A percentile compares a stretch with the other conserved stretches of the same genome.
These are phyloP conservation scores for Galerina sulciceps DNA, from an alignment of 768 basidiomycete species.

Conservation along the genomic window DNA sequence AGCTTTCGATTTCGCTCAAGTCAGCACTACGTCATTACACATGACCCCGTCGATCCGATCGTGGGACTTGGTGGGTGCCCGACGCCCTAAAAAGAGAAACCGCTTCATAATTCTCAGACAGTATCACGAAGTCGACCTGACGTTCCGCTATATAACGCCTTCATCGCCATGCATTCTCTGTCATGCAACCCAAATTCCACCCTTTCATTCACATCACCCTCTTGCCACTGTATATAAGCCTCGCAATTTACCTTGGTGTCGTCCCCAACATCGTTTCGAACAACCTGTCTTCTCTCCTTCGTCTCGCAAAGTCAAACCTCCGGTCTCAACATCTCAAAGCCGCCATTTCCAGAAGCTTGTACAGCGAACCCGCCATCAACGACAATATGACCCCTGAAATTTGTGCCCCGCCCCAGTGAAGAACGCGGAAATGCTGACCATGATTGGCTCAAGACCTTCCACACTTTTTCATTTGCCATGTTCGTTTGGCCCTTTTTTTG, in stretches of 20 bases:
- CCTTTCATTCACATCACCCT: constrained; percentile 41
- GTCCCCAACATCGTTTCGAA: constrained; percentile 27
- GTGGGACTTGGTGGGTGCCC: constrained; percentile 14
- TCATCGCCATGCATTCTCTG: constrained; percentile 19
- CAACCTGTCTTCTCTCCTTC: constrained; percentile 43
- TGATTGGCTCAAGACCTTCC: constrained; percentile 87
- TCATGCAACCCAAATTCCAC: constrained; percentile 39
- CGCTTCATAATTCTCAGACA: constrained; percentile 15
- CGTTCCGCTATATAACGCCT: constrained; percentile 10
- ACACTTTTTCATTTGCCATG: constrained; percentile 80
- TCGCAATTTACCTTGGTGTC: constrained; percentile 38
- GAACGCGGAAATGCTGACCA: constrained; percentile 78
- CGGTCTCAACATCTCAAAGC: constrained; percentile 27
- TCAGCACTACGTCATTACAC: no score
- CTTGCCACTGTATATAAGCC: constrained; percentile 44
- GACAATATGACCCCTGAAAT: no score
- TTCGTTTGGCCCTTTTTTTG: constrained; percentile 38
- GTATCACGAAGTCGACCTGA: constrained; percentile 8
- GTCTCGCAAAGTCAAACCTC: constrained; percentile 38
- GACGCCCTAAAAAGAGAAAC: constrained; percentile 11
- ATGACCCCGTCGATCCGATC: no score
- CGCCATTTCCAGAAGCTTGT: constrained; percentile 4
- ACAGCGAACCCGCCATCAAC: constrained; percentile 21
- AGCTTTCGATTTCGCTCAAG: no score
- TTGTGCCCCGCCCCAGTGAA: constrained; percentile 59